phyloP scores from a whole-genome alignment of 2,329 filamentous ascomycete genomes.

The Arthrobotrys iridis region DNA sequence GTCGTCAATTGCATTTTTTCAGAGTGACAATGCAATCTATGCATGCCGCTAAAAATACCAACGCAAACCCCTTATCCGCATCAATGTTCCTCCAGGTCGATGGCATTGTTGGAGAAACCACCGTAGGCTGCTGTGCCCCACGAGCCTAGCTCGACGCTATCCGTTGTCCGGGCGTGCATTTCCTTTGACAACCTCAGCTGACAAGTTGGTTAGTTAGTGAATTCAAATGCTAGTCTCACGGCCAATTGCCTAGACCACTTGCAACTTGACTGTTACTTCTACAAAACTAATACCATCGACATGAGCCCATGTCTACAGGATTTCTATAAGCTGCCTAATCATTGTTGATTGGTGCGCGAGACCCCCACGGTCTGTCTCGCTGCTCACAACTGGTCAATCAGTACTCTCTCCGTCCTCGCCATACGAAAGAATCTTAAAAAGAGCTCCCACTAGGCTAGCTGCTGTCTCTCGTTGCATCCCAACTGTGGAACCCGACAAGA shows the following conservation, averaged over 20 bases:
- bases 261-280: not conserved
- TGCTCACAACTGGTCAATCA: conserved; percentile 19
- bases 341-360: conserved; percentile 19
- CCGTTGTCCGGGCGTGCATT: too few relatives aligned
- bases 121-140: too few relatives aligned
- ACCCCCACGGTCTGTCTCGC: not conserved
- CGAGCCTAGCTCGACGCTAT: too few relatives aligned
- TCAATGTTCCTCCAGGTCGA: not conserved
- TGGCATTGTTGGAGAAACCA: too few relatives aligned
- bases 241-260: not conserved
- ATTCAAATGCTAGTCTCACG: not conserved
- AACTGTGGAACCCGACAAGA: conserved; percentile 17
- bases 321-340: conserved; percentile 2
- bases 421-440: conserved; percentile 3
- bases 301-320: conserved; percentile 13
- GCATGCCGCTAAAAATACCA: conserved; percentile 7
- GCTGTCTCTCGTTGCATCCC: conserved; percentile 9
- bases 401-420: not conserved
- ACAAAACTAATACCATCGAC: not conserved
- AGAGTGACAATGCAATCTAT: not conserved
- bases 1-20: not conserved
- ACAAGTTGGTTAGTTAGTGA: not conserved
- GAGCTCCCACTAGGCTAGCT: not conserved
- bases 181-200: not conserved
- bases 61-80: not conserved